These are phyloP conservation scores for Blastobotrys ciferrii DNA, from an alignment of 1,139 yeast genomes.

Conservation along the genomic window DNA sequence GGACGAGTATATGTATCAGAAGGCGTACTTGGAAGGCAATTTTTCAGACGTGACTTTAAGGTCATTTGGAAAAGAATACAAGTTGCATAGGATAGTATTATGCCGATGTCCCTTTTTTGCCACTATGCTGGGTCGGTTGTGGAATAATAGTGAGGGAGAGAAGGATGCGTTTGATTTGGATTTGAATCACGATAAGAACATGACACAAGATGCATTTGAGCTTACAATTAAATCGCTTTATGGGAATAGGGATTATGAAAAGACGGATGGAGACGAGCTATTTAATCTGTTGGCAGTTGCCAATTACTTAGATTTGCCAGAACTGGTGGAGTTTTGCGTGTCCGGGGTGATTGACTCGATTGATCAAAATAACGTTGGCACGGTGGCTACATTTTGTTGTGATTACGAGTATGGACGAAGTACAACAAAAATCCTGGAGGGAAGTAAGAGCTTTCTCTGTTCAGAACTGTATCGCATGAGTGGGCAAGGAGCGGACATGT, in stretches of 20 bases:
- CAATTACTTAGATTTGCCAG: conserved; percentile 47
- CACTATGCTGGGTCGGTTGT: conserved; percentile 43
- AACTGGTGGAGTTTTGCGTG: conserved; percentile 45
- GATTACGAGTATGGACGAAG: conserved; percentile 46
- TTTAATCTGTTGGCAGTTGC: conserved; percentile 43
- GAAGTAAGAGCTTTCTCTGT: conserved; percentile 46
- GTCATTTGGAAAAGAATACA: conserved; percentile 46
- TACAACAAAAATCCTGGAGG: conserved; percentile 45
- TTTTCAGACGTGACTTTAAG: conserved; percentile 48
- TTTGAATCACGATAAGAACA: conserved; percentile 43
- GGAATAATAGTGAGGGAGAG: conserved; percentile 37
- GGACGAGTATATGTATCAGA: conserved; percentile 37
- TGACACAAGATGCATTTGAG: conserved; percentile 47
- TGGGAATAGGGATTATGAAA: conserved; percentile 40
- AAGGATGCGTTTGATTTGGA: conserved; percentile 32
- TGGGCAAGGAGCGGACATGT: conserved; percentile 30
- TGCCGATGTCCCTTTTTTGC: conserved; percentile 48
- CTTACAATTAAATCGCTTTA: conserved; percentile 45
- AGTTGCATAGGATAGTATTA: conserved; percentile 46
- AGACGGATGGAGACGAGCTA: conserved; percentile 39
- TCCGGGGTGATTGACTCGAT: conserved; percentile 39
- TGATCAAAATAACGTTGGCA: conserved; percentile 39
- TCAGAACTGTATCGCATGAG: conserved; percentile 46
- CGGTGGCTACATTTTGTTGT: conserved; percentile 43
- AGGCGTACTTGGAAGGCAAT: conserved; percentile 45